Evolutionary conservation across 805 yeast genomes (phyloP).

Genomic region (Diddensiella caesifluorescens): DNA sequence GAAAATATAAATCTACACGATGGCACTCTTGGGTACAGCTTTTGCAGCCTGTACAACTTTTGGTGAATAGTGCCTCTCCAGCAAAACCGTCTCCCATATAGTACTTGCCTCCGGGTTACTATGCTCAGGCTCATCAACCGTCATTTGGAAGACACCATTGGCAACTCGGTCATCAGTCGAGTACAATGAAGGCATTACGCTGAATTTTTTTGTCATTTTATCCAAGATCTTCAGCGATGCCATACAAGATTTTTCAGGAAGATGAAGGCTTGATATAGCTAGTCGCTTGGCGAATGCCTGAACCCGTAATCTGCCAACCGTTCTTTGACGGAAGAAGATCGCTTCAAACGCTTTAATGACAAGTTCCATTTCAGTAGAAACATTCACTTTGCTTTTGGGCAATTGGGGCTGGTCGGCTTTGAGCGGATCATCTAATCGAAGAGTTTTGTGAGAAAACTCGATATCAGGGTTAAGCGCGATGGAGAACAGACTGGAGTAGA

Average conservation of each 20-base stretch:
- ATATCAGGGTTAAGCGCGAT: slow-evolving; percentile 74
- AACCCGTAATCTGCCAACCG: slow-evolving; percentile 35
- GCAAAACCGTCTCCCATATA: slow-evolving; percentile 77
- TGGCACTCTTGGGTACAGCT: slow-evolving; percentile 10
- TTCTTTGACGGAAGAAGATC: slow-evolving; percentile 43
- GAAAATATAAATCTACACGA: not conserved
- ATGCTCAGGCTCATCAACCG: slow-evolving; percentile 61
- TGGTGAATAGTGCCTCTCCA: slow-evolving; percentile 81
- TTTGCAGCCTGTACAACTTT: slow-evolving; percentile 61
- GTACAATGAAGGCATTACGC: slow-evolving; percentile 68
- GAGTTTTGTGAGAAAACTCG: slow-evolving; percentile 76
- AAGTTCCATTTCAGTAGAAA: slow-evolving; percentile 84
- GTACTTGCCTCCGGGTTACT: slow-evolving; percentile 85
- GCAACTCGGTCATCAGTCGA: slow-evolving; percentile 84
- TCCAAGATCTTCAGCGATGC: slow-evolving; percentile 76
- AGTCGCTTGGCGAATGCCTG: slow-evolving; percentile 79
- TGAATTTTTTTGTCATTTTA: slow-evolving; percentile 64
- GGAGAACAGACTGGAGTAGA: slow-evolving; percentile 64
- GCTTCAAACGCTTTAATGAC: slow-evolving; percentile 71
- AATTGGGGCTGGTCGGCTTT: slow-evolving; percentile 25
- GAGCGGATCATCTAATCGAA: slow-evolving; percentile 76
- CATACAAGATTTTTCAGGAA: slow-evolving; percentile 83
- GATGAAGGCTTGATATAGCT: slow-evolving; percentile 58
- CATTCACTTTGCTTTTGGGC: slow-evolving; percentile 56
- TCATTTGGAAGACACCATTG: slow-evolving; percentile 71